Evolutionary conservation across 768 basidiomycete species (phyloP).

Genomic region (Podaxis sp.): DNA sequence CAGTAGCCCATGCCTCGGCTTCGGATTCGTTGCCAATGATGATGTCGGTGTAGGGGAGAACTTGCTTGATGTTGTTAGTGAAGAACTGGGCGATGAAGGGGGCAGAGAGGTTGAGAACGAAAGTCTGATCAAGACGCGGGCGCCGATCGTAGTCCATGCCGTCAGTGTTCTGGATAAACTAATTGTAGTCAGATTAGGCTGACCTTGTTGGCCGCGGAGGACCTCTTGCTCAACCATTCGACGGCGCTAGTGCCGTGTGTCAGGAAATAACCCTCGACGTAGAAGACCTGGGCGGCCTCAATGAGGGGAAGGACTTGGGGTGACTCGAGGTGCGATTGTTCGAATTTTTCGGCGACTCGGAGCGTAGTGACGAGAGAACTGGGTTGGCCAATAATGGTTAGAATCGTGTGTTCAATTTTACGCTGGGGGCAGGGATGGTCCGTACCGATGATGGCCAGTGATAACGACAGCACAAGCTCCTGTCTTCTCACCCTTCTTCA

Average conservation of each 20-base stretch:
- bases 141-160: no score
- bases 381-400: neutral
- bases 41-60: constrained; percentile 85
- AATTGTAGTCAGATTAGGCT: neutral
- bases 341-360: constrained; percentile 88
- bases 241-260: constrained; percentile 83
- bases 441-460: constrained; percentile 87
- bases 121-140: constrained; percentile 50
- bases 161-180: no score
- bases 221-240: constrained; percentile 74
- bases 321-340: constrained; percentile 75
- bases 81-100: constrained; percentile 98
- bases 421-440: neutral
- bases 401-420: constrained; percentile 18
- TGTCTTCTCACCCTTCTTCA: constrained; percentile 84
- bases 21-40: constrained; percentile 97
- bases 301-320: constrained; percentile 74
- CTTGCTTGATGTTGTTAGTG: constrained; percentile 71
- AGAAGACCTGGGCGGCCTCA: constrained; percentile 81
- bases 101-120: constrained; percentile 91
- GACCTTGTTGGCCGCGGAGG: constrained; percentile 76
- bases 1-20: constrained; percentile 81
- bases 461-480: constrained; percentile 97
- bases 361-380: constrained; percentile 94
- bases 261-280: constrained; percentile 97